Conservation (phyloP, 441 rosid species). For the Rhodomyrtus psidioides region DNA sequence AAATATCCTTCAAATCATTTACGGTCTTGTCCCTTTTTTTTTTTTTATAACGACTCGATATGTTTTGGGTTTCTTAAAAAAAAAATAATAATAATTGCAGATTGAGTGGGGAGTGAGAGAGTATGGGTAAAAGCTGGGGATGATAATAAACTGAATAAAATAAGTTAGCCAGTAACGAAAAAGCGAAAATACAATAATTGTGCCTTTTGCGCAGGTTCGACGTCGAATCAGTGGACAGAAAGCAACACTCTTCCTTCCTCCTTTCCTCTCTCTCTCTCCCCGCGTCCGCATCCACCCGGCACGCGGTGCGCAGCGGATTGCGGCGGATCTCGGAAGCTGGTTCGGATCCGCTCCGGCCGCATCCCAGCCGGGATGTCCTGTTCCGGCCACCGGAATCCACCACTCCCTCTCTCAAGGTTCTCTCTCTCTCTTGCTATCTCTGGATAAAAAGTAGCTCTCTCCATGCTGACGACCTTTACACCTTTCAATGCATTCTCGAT, state of each 20-base stretch:
- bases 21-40: too few species aligned
- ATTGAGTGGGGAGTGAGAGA: background rate
- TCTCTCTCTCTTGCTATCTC: background rate
- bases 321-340: constrained; percentile 10
- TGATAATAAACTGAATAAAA: background rate
- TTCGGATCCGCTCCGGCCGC: constrained; percentile 12
- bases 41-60: too few species aligned
- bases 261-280: background rate
- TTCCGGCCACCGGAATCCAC: constrained; percentile 21
- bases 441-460: background rate
- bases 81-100: too few species aligned
- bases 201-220: constrained; percentile 21
- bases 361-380: constrained; percentile 25
- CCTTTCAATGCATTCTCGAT: background rate
- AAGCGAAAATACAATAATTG: background rate
- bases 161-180: background rate
- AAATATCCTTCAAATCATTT: background rate
- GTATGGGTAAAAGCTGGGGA: background rate
- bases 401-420: background rate
- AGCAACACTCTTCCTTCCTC: background rate
- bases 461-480: background rate
- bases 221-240: constrained; percentile 24
- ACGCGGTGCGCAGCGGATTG: background rate
- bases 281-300: background rate
- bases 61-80: too few species aligned